These are phyloP conservation scores for Porphyrellus sp. DNA, from an alignment of 1,284 basidiomycete genomes.

Conservation along the genomic window DNA sequence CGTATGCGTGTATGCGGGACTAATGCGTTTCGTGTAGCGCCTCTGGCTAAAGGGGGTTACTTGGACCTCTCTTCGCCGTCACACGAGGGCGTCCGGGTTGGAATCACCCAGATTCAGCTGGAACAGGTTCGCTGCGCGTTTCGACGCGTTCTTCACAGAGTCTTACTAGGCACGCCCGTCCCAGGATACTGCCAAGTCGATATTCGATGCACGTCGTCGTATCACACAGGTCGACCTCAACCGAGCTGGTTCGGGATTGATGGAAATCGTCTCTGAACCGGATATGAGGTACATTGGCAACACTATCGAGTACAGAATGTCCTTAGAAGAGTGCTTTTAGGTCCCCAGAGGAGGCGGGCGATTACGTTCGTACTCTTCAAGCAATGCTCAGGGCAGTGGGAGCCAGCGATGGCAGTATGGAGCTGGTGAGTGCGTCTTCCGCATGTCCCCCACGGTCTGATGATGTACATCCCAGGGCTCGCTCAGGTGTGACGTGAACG, in stretches of 20 bases:
- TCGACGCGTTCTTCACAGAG: background rate
- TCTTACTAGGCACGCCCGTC: conserved; percentile 6
- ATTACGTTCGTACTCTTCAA: conserved; percentile 86
- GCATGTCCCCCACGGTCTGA: background rate
- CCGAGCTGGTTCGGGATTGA: conserved; percentile 83
- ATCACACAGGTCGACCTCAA: conserved; percentile 83
- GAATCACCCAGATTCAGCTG: conserved; percentile 92
- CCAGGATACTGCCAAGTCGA: conserved; percentile 94
- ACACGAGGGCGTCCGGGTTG: conserved; percentile 49
- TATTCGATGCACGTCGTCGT: conserved; percentile 55
- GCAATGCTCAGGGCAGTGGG: conserved; percentile 79
- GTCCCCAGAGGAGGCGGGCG: conserved; percentile 87
- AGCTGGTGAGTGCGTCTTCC: conserved; percentile 60
- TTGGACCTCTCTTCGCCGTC: conserved; percentile 57
- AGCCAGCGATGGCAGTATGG: conserved; percentile 96
- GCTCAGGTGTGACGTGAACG: conserved; percentile 92
- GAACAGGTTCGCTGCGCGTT: conserved; percentile 73
- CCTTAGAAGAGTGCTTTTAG: conserved; percentile 37
- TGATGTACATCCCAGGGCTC: conserved; percentile 66
- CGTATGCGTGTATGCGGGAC: background rate
- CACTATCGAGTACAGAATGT: conserved; percentile 7
- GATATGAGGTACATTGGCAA: conserved; percentile 66
- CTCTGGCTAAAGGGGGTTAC: conserved; percentile 67
- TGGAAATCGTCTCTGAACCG: conserved; percentile 96
- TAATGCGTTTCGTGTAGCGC: conserved; percentile 45